Percentiles rank a stretch among this genome's conserved stretches.
Evolutionary conservation across 352 stramenopile species (phyloP).

Genomic region (Elongisporangium senticosum): DNA sequence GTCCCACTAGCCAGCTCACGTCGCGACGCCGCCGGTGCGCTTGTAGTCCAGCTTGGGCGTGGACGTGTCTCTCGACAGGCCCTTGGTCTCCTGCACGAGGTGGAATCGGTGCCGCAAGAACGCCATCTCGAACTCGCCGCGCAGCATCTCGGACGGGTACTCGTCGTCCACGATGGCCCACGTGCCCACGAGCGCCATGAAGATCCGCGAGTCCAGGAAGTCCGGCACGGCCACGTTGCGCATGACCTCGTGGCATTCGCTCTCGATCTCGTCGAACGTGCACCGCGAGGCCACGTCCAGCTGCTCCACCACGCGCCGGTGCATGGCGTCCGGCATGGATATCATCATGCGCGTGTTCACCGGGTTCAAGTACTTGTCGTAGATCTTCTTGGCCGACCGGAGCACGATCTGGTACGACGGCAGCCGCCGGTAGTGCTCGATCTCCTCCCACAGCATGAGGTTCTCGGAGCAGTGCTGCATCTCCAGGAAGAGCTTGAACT

Average conservation of each 20-base stretch:
- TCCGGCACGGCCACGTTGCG: conserved; percentile 69
- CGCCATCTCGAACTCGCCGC: conserved; percentile 75
- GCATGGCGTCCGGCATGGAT: conserved; percentile 38
- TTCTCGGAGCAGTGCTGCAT: conserved; percentile 78
- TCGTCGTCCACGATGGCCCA: conserved; percentile 73
- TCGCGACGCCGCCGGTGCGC: background rate
- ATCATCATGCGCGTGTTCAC: conserved; percentile 51
- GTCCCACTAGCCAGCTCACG: background rate
- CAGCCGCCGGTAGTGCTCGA: conserved; percentile 73
- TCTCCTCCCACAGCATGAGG: conserved; percentile 81
- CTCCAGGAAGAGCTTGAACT: conserved; percentile 69
- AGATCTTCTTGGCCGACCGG: conserved; percentile 78
- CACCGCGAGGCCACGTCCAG: conserved; percentile 59
- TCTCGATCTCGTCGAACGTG: conserved; percentile 73
- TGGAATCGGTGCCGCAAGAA: conserved; percentile 79
- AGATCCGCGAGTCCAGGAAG: conserved; percentile 79
- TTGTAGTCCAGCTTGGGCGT: conserved; percentile 32
- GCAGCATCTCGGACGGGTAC: conserved; percentile 70
- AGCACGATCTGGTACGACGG: conserved; percentile 83
- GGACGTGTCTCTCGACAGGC: conserved; percentile 52
- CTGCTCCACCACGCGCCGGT: conserved; percentile 37
- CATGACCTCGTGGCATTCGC: conserved; percentile 72
- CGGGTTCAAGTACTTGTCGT: conserved; percentile 80
- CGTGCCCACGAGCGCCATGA: conserved; percentile 78
- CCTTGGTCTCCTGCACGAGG: conserved; percentile 60